Evolutionary conservation across 129 eudicot genomes (phyloP).

Genomic region (Pulicaria dysenterica): DNA sequence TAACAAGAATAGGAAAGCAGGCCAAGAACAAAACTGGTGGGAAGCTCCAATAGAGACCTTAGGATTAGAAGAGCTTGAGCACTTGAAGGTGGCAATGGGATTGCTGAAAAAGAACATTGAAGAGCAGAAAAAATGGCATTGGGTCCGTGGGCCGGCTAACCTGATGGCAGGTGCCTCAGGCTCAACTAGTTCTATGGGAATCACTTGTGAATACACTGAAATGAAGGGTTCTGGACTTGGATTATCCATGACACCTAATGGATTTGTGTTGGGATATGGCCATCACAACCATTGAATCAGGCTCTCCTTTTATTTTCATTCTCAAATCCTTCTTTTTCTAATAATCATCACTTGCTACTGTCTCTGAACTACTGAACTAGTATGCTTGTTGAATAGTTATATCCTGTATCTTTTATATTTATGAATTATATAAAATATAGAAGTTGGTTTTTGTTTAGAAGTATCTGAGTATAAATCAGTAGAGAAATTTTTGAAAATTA

Average conservation of each 20-base stretch:
- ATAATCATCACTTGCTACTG: too few species aligned
- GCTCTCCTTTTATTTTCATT: not conserved
- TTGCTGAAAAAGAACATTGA: slow-evolving; percentile 45
- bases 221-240: slow-evolving; percentile 30
- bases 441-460: too few species aligned
- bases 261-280: slow-evolving; percentile 42
- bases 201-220: not conserved
- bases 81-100: slow-evolving; percentile 50
- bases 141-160: slow-evolving; percentile 8
- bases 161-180: not conserved
- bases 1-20: slow-evolving; percentile 33
- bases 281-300: slow-evolving; percentile 28
- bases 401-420: too few species aligned
- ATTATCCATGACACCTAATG: slow-evolving; percentile 49
- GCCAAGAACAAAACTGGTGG: slow-evolving; percentile 53
- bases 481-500: too few species aligned
- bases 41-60: slow-evolving; percentile 52
- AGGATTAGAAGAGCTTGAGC: slow-evolving; percentile 44
- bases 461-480: too few species aligned
- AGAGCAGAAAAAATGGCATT: slow-evolving; percentile 24
- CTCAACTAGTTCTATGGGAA: not conserved
- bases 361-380: too few species aligned
- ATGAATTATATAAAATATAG: too few species aligned
- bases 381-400: too few species aligned
- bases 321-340: too few species aligned